These are phyloP conservation scores for Microsporum ferrugineum DNA, from an alignment of 2,329 filamentous ascomycete species.

Conservation along the genomic window DNA sequence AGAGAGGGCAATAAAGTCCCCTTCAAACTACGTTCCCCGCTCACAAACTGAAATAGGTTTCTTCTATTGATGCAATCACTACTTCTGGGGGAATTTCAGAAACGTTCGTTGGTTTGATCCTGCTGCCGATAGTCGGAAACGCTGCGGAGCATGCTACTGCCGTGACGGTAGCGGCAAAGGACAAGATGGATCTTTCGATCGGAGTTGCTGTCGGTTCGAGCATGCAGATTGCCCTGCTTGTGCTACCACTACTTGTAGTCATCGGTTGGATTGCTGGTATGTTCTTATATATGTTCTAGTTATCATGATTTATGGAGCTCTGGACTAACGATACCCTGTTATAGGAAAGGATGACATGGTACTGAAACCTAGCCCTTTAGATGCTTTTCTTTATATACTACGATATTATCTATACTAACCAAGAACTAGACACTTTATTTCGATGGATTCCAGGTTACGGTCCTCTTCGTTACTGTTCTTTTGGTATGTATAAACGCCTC, in stretches of 20 bases:
- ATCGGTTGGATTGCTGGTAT: constrained; percentile 48
- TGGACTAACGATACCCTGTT: not conserved
- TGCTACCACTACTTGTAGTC: constrained; percentile 49
- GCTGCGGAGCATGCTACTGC: constrained; percentile 56
- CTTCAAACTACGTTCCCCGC: not conserved
- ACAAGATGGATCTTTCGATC: constrained; percentile 58
- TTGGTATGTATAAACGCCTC: constrained; percentile 32
- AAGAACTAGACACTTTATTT: constrained; percentile 43
- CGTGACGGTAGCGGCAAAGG: constrained; percentile 50
- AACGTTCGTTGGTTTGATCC: constrained; percentile 53
- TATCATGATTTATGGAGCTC: not conserved
- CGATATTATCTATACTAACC: constrained; percentile 11
- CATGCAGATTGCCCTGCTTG: constrained; percentile 54
- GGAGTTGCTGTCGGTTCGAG: constrained; percentile 54
- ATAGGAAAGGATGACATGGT: constrained; percentile 46
- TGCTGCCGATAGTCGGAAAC: constrained; percentile 55
- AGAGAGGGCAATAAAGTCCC: too few relatives aligned
- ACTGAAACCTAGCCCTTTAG: not conserved
- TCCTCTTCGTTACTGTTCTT: constrained; percentile 44
- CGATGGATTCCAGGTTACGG: constrained; percentile 61
- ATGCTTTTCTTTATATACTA: not conserved
- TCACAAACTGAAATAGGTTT: not conserved
- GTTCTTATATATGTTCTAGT: constrained; percentile 6
- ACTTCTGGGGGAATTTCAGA: constrained; percentile 39
- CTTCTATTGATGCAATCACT: constrained; percentile 37